Evolutionary conservation across 164 flowering plant species (phyloP), one percentile per base, ranked within the genome.

Genomic region (Vitis rupestris): DNA sequence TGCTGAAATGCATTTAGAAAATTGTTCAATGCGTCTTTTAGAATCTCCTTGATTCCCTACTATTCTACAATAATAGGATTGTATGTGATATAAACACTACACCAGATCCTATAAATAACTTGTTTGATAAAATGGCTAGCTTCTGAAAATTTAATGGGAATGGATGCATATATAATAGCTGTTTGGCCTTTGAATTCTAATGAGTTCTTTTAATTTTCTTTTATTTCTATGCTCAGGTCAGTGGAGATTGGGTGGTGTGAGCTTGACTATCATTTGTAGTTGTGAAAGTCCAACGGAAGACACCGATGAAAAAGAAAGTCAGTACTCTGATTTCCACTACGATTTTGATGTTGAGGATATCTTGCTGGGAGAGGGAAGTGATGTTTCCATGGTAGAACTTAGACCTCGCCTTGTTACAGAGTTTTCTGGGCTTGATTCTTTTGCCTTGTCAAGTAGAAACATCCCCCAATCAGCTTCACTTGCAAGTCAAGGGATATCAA

Each of bases 241-340:
- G 62, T 94, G 98, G 97, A 89, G 97, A 77, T 52, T 90, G 50
- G 89, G 89, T 59, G 88, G 85, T 70, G 63, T 84, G 30, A 82
- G 76, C 80, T 71, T 94, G 78, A 75, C 71, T 0, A 75, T 82
- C 27, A 66, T 86, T 51, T 17, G 17, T 70, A 54, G 52, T 3
- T 15, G 23, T 51, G 75, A 79, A 53, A 50, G 62, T 55, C 70
- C 73, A 50, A 6, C 29, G 0, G 74, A 62, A 68, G 80, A 78
- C 70, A 69, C 65, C 17, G 70, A 71, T 29, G 75, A 69, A 17
- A 75, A 76, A 47, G 47, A 56, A 16, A 37, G n/a, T n/a, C 63
- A 49, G 8, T 76, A 71, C 56, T 9, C 9, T 54, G 85, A 81
- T 50, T 23, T 72, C 30, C 72, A 72, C 8, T 92, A 89, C 64